Conservation (phyloP, 1,139 yeast species). For the Meyerozyma elateridarum region DNA sequence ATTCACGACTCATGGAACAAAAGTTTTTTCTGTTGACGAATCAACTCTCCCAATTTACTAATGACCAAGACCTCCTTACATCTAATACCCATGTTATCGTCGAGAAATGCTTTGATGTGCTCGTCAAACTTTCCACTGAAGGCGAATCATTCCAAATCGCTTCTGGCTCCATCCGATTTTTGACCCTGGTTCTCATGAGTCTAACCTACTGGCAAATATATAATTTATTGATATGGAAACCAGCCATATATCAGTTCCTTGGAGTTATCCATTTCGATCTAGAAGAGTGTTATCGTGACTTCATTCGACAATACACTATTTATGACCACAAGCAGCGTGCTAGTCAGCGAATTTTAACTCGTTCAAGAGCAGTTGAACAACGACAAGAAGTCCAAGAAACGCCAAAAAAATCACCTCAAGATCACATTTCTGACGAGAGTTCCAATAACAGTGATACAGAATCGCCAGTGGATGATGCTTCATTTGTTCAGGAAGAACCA, state of each 20-base stretch:
- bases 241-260: conserved; percentile 40
- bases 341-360: conserved; percentile 6
- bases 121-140: conserved; percentile 32
- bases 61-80: conserved; percentile 25
- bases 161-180: conserved; percentile 33
- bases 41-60: conserved; percentile 20
- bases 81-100: conserved; percentile 32
- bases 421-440: too few relatives aligned
- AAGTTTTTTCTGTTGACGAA: conserved; percentile 26
- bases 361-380: conserved; percentile 10
- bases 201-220: conserved; percentile 46
- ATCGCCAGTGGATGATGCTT: neutral
- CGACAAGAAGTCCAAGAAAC: neutral
- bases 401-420: too few relatives aligned
- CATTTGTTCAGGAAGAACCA: conserved; percentile 2
- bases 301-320: conserved; percentile 31
- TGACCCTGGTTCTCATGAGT: conserved; percentile 35
- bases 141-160: conserved; percentile 29
- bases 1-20: conserved; percentile 16
- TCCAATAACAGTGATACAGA: neutral
- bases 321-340: conserved; percentile 21
- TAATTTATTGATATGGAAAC: conserved; percentile 40
- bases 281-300: conserved; percentile 35
- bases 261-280: conserved; percentile 36
- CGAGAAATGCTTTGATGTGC: conserved; percentile 37